Evolutionary conservation across 768 basidiomycete species (phyloP).

Genomic region (Pulveroboletus frians): DNA sequence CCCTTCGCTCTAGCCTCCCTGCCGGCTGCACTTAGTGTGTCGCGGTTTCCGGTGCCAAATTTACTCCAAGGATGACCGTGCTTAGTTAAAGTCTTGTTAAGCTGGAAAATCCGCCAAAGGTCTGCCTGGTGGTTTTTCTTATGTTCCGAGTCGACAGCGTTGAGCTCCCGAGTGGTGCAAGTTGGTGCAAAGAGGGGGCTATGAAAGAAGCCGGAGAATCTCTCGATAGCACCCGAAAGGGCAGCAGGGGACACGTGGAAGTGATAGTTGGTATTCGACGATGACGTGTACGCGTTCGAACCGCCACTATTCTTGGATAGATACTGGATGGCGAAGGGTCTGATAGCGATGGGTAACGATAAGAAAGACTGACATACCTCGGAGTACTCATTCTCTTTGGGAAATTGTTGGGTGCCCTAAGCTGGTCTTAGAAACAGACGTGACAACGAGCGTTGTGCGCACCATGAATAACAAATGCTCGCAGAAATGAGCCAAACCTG

Average conservation of each 20-base stretch:
- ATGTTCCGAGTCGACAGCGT: constrained; percentile 95
- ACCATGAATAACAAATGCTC: constrained; percentile 97
- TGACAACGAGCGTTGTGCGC: constrained; percentile 19
- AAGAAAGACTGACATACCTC: constrained; percentile 44
- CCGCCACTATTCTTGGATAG: constrained; percentile 77
- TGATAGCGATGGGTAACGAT: background rate
- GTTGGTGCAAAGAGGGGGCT: constrained; percentile 85
- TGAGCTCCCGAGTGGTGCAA: constrained; percentile 84
- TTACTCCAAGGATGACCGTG: constrained; percentile 83
- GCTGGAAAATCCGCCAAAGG: constrained; percentile 90
- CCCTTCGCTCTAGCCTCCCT: constrained; percentile 49
- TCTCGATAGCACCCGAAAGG: constrained; percentile 63
- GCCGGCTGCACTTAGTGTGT: constrained; percentile 63
- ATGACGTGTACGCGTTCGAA: constrained; percentile 91
- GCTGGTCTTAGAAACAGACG: background rate
- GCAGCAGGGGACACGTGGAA: constrained; percentile 65
- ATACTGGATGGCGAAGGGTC: constrained; percentile 39
- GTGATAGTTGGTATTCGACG: constrained; percentile 88
- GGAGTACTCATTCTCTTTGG: constrained; percentile 91
- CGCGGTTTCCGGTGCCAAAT: constrained; percentile 84
- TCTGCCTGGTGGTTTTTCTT: constrained; percentile 93
- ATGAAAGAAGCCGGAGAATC: constrained; percentile 85
- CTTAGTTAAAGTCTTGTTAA: constrained; percentile 82
- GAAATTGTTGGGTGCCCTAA: constrained; percentile 79
- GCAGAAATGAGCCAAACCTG: constrained; percentile 90